Evolutionary conservation across 2,329 filamentous ascomycete genomes (phyloP).

Genomic region (Chrysoporthe deuterocubensis): DNA sequence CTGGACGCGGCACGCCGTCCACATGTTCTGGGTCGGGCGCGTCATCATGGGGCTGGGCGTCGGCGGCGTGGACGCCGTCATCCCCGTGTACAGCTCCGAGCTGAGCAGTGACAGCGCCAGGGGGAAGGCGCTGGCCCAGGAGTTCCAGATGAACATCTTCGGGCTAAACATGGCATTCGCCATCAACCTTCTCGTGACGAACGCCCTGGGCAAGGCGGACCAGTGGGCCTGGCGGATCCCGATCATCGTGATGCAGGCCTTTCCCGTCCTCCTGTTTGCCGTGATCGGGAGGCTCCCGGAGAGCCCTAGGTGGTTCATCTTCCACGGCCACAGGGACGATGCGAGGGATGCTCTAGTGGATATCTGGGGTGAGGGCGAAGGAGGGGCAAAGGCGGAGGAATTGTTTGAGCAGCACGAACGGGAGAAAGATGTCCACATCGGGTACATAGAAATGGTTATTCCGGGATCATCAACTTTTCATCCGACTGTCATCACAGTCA

Average conservation of each 20-base stretch:
- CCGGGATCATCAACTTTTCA: constrained; percentile 61
- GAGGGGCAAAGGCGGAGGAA: constrained; percentile 41
- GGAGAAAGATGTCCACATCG: constrained; percentile 50
- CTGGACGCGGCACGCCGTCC: constrained; percentile 16
- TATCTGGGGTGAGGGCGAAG: constrained; percentile 53
- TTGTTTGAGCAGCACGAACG: constrained; percentile 54
- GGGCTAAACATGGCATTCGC: constrained; percentile 64
- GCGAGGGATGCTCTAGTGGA: constrained; percentile 51
- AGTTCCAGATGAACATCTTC: constrained; percentile 68
- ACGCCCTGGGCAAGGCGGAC: constrained; percentile 55
- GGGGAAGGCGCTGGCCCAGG: constrained; percentile 62
- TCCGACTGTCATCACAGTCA: constrained; percentile 62
- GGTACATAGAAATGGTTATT: constrained; percentile 62
- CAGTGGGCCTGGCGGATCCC: constrained; percentile 67
- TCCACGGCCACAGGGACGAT: constrained; percentile 52
- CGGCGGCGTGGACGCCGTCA: constrained; percentile 63
- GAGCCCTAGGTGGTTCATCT: constrained; percentile 61
- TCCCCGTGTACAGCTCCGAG: constrained; percentile 63
- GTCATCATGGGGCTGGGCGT: constrained; percentile 51
- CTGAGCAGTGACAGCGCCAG: constrained; percentile 59
- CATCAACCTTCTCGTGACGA: constrained; percentile 60
- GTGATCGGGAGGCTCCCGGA: constrained; percentile 60
- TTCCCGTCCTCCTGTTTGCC: constrained; percentile 56
- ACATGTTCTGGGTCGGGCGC: constrained; percentile 32
- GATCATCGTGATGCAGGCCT: constrained; percentile 64